Percentiles rank a stretch among this genome's conserved stretches.
These are phyloP conservation scores for Albugo candida DNA, from an alignment of 352 stramenopile genomes.

Conservation along the genomic window DNA sequence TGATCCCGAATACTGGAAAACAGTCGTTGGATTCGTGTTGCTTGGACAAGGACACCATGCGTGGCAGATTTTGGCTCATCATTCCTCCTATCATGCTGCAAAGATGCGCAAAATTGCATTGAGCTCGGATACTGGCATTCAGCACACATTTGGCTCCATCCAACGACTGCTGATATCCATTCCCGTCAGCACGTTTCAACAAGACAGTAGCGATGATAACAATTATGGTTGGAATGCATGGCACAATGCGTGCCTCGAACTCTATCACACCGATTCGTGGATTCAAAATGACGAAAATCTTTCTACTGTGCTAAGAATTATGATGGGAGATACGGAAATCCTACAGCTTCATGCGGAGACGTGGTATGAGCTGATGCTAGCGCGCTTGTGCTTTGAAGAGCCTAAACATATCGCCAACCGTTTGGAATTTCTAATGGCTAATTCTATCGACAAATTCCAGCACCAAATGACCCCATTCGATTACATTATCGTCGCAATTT, in stretches of 20 bases:
- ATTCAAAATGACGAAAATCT: conserved; percentile 26
- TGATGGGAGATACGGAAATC: conserved; percentile 25
- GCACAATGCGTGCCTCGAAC: conserved; percentile 35
- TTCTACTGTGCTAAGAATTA: conserved; percentile 29
- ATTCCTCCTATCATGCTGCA: conserved; percentile 35
- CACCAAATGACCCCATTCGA: conserved; percentile 56
- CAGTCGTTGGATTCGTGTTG: conserved; percentile 33
- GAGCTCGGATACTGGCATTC: conserved; percentile 19
- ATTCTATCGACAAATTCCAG: conserved; percentile 35
- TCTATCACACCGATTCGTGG: conserved; percentile 31
- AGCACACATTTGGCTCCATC: conserved; percentile 27
- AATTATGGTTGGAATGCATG: too few species aligned
- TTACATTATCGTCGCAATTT: conserved; percentile 55
- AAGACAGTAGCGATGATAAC: too few species aligned
- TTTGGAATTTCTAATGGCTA: conserved; percentile 63
- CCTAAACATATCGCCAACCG: conserved; percentile 52
- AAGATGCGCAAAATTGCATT: conserved; percentile 21
- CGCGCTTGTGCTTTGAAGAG: conserved; percentile 47
- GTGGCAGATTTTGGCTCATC: conserved; percentile 33
- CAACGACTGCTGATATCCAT: conserved; percentile 51
- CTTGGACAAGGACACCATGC: conserved; percentile 23
- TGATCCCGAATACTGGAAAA: conserved; percentile 40
- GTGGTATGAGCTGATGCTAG: conserved; percentile 73
- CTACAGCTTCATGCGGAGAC: conserved; percentile 19
- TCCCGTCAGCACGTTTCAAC: conserved; percentile 15